Percentiles rank a stretch among this genome's conserved stretches.
phyloP scores from a whole-genome alignment of 78 protist genomes.

The Diacronema lutheri region DNA sequence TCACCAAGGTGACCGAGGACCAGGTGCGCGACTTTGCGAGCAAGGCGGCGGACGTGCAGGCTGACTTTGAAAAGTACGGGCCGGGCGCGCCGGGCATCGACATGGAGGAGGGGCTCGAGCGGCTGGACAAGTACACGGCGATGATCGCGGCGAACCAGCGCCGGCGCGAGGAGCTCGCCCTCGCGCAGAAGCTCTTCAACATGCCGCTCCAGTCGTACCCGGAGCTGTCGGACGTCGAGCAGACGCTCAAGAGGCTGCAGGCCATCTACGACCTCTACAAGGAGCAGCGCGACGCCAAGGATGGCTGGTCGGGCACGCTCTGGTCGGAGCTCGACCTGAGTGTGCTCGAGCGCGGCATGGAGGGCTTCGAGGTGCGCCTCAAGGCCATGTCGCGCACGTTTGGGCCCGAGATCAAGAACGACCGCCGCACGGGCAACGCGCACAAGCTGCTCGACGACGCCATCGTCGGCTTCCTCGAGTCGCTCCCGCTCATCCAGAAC shows the following conservation, averaged over 20 bases:
- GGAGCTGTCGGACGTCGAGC: slow-evolving; percentile 44
- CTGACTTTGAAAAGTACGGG: slow-evolving; percentile 31
- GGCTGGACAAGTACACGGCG: slow-evolving; percentile 26
- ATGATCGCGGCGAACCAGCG: background rate
- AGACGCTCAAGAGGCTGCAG: background rate
- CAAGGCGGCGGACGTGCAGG: background rate
- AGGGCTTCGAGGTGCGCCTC: slow-evolving; percentile 5
- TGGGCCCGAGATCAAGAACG: background rate
- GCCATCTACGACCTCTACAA: slow-evolving; percentile 50
- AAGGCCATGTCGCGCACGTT: slow-evolving; percentile 29
- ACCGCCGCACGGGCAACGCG: background rate
- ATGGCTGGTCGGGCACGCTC: slow-evolving; percentile 58
- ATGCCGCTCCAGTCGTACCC: slow-evolving; percentile 61
- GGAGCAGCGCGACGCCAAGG: slow-evolving; percentile 11
- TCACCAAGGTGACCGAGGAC: slow-evolving; percentile 50
- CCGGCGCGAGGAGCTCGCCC: slow-evolving; percentile 48
- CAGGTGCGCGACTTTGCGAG: slow-evolving; percentile 34
- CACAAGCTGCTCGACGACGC: slow-evolving; percentile 20
- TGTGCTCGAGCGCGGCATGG: slow-evolving; percentile 47
- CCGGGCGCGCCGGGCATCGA: slow-evolving; percentile 44
- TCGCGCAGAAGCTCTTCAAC: slow-evolving; percentile 68
- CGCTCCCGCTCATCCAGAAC: slow-evolving; percentile 69
- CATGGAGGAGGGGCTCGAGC: slow-evolving; percentile 60
- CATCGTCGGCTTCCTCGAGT: slow-evolving; percentile 53
- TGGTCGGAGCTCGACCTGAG: slow-evolving; percentile 70